Conservation (phyloP, 2,329 filamentous ascomycete species). For the Chaetomium sp. region DNA sequence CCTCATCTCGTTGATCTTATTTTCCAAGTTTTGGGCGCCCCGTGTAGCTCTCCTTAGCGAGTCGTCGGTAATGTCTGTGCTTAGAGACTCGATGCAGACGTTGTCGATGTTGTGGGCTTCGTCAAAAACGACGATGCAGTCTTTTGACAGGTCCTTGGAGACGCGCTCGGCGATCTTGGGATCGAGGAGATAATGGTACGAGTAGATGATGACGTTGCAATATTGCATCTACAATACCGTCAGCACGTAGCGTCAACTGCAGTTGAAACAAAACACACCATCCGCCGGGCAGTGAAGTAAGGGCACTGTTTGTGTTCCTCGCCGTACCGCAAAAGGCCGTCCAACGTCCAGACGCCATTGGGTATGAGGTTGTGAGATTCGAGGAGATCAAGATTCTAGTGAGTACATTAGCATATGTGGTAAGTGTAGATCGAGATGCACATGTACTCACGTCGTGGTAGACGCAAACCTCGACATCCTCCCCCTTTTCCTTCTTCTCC, state of each 20-base stretch:
- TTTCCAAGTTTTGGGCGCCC: conserved; percentile 87
- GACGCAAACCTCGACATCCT: conserved; percentile 90
- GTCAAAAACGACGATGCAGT: conserved; percentile 98
- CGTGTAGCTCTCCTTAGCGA: conserved; percentile 87
- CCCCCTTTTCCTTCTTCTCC: conserved; percentile 93
- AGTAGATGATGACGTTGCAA: conserved; percentile 99
- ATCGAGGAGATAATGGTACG: conserved; percentile 96
- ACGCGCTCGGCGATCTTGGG: conserved; percentile 97
- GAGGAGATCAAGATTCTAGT: conserved; percentile 83
- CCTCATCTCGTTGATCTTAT: conserved; percentile 91
- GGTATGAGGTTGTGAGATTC: conserved; percentile 95
- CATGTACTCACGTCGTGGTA: conserved; percentile 77
- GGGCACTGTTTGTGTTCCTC: conserved; percentile 97
- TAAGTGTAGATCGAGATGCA: background rate
- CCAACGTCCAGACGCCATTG: conserved; percentile 93
- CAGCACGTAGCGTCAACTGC: background rate
- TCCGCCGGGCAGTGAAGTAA: conserved; percentile 92
- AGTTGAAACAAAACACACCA: conserved; percentile 59
- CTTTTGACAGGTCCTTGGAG: conserved; percentile 93
- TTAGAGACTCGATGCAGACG: conserved; percentile 96
- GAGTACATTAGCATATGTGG: conserved; percentile 7
- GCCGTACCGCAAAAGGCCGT: conserved; percentile 84
- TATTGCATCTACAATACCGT: conserved; percentile 75
- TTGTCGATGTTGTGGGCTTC: conserved; percentile 99
- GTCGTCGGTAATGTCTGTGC: conserved; percentile 95